Base-by-base conservation (phyloP, 768 basidiomycete genomes). In the Boletus barrowsii region DNA sequence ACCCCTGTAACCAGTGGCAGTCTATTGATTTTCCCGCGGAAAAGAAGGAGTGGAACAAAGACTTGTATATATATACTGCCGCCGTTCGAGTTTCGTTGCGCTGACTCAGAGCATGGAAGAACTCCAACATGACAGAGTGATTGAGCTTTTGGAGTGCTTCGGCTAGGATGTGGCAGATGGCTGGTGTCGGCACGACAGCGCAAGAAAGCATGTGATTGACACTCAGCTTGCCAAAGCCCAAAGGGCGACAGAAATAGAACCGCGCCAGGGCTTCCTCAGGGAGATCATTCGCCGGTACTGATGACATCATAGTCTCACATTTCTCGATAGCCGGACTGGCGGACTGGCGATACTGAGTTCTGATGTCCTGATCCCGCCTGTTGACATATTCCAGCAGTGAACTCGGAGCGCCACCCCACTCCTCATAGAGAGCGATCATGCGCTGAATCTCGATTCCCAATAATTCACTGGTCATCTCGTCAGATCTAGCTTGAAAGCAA, bases 191-290 rank as follows among this genome's bases (percentile, higher is more conserved):
- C 10, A 50, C 20, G 1, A 3, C 17, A 24, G 26, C 2, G 22
- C 5, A 4, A n/a, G 15, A 1, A 13, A 10, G n/a, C 1, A 2
- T 1, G 10, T 5, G 17, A 14, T 0, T 3, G 2, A 9, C 15
- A 3, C 7, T 4, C 8, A 7, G 0, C 24, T 3, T 11, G 1
- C 4, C 32, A 32, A 14, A 4, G 3, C n/a, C 6, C 3, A 5
- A 3, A 10, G 50, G 50, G 3, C 42, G 42, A 29, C n/a, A 10
- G 35, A 43, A 54, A 30, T 42, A 54, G 29, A 43, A 43, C 1
- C 9, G 2, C 7, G 20, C 35, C 18, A 18, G 53, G 4, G 14
- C 15, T 5, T 37, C 36, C 32, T 11, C 32, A 9, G 32, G 11
- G 32, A 32, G 32, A 11, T 32, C 11, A 8, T 32, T 11, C 11